Conservation (phyloP, 2,329 filamentous ascomycete species). For the Magnaporthiopsis rhizophila region DNA sequence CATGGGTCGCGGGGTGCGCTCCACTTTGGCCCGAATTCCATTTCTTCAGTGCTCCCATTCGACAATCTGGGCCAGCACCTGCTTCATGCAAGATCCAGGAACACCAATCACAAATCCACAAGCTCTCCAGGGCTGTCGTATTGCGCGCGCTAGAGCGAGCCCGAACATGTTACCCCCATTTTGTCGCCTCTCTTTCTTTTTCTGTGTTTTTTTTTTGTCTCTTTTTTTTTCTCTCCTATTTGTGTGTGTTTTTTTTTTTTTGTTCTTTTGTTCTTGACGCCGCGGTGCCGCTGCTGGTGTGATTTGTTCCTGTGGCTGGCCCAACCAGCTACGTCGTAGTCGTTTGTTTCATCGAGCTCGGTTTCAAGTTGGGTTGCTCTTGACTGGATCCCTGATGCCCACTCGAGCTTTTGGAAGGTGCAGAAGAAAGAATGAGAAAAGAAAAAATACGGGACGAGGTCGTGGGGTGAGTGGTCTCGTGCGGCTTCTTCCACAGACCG, state of each 20-base stretch:
- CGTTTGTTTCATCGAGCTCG: slow-evolving; percentile 1
- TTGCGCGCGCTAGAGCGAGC: neutral
- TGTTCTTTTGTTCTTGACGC: neutral
- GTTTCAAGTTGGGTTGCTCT: neutral
- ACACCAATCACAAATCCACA: slow-evolving; percentile 13
- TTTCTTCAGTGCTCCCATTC: slow-evolving; percentile 4
- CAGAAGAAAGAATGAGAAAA: neutral
- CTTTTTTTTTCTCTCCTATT: neutral
- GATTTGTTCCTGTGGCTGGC: neutral
- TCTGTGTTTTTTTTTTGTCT: neutral
- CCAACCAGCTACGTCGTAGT: neutral
- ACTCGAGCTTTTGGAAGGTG: neutral
- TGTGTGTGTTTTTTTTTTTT: neutral
- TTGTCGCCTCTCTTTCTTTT: neutral
- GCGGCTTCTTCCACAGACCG: neutral
- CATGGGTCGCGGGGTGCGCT: neutral
- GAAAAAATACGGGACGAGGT: neutral
- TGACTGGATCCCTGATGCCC: neutral
- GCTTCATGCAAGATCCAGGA: slow-evolving; percentile 16
- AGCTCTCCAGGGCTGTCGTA: neutral
- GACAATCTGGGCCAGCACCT: slow-evolving; percentile 1
- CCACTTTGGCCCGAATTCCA: neutral
- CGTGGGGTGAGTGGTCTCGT: neutral
- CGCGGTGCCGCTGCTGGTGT: neutral
- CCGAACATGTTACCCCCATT: too few relatives aligned